Evolutionary conservation across 441 rosid species (phyloP).

Genomic region (Adansonia rubrostipa): DNA sequence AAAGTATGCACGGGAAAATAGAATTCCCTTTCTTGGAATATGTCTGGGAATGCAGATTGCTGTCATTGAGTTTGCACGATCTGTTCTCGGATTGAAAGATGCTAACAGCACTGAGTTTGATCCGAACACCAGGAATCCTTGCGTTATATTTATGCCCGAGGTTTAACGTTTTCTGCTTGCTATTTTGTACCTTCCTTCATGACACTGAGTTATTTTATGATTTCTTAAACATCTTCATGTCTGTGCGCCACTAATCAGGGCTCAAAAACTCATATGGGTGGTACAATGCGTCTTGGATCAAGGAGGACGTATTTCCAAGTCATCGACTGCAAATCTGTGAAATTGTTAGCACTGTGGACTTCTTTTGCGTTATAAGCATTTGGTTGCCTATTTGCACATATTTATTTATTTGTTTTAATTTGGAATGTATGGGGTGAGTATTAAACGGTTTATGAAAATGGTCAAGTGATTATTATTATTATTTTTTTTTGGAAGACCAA

Average conservation of each 20-base stretch:
- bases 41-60: constrained; percentile 98
- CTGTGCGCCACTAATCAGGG: constrained; percentile 44
- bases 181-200: background rate
- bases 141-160: constrained; percentile 97
- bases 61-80: constrained; percentile 83
- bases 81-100: constrained; percentile 67
- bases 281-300: constrained; percentile 76
- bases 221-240: constrained; percentile 16
- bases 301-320: constrained; percentile 58
- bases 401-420: background rate
- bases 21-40: constrained; percentile 88
- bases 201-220: background rate
- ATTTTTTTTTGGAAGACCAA: background rate
- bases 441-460: background rate
- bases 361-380: background rate
- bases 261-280: constrained; percentile 73
- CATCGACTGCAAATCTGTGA: constrained; percentile 57
- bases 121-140: constrained; percentile 69
- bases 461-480: background rate
- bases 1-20: constrained; percentile 83
- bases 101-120: constrained; percentile 96
- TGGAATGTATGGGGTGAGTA: background rate
- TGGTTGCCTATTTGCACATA: background rate
- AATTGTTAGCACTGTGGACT: constrained; percentile 46
- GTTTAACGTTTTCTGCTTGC: constrained; percentile 38